Conservation (phyloP, 345 rosid species). For the Syzygium jambos region DNA sequence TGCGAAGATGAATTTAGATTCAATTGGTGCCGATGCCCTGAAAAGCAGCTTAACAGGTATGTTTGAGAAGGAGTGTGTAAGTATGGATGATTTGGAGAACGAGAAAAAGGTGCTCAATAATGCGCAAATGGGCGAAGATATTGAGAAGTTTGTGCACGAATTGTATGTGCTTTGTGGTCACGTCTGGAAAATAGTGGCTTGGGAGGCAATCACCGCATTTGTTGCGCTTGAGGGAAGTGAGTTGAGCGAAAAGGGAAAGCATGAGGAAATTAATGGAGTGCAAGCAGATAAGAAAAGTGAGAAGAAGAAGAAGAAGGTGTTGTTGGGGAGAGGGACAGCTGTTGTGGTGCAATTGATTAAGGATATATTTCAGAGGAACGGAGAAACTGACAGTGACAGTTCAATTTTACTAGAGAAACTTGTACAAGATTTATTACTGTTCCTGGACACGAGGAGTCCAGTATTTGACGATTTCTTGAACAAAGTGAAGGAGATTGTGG, state of each 20-base stretch:
- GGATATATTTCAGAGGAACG: conserved; percentile 35
- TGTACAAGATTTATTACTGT: conserved; percentile 29
- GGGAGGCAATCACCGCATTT: conserved; percentile 68
- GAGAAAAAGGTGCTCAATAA: conserved; percentile 21
- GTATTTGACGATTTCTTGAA: conserved; percentile 40
- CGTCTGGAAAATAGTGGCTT: conserved; percentile 65
- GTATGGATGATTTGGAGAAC: conserved; percentile 10
- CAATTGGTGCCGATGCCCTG: conserved; percentile 23
- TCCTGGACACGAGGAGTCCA: conserved; percentile 35
- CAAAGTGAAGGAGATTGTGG: conserved; percentile 65
- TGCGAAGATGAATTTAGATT: conserved; percentile 29
- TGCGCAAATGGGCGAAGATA: conserved; percentile 28
- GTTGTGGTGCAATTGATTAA: conserved; percentile 53
- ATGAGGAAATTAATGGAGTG: conserved; percentile 23
- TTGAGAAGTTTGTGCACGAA: conserved; percentile 36
- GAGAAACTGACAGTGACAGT: conserved; percentile 16
- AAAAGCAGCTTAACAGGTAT: conserved; percentile 16
- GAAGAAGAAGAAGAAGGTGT: conserved; percentile 65
- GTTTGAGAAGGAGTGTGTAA: conserved; percentile 12
- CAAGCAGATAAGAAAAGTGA: conserved; percentile 44
- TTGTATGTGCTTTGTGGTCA: conserved; percentile 28
- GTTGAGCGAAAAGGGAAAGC: conserved; percentile 17
- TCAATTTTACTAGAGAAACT: conserved; percentile 23
- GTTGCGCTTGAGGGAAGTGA: conserved; percentile 56
- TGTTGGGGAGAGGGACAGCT: conserved; percentile 70